Evolutionary conservation across 371 early-diverging fungal species (phyloP), one percentile per base, ranked within the genome.

Genomic region (Capillidium heterosporum): DNA sequence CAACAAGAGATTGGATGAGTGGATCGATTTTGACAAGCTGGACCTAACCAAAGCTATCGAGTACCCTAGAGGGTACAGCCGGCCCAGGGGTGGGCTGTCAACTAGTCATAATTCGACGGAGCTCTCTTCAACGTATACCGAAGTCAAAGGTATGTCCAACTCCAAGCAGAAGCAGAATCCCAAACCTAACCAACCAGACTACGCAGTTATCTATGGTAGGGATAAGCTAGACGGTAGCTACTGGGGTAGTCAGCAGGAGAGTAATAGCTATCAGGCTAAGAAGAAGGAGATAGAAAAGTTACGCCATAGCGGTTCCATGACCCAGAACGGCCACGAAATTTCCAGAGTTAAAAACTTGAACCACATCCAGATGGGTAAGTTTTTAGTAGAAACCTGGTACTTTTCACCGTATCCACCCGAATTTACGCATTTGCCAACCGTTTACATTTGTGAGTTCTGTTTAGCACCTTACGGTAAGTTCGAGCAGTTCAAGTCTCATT

Each of bases 1-100:
- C 70, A 99, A 99, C 76, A 98, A 96, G 67, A 87, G 99, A 44
- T 73, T 99, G 55, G 99, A 99, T 72, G 95, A 95, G 67, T 99
- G 99, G 99, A 88, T 99, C 0, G 49, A 77, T 0, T 75, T 77
- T n/a, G 64, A 71, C 0, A 68, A 82, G 21, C 65, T 95, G 19
- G 81, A 89, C 48, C 67, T 95, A 24, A 65, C 71, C 24, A 71
- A 80, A 53, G 78, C 76, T 1, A 76, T 91, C 28, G 81, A 87
- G 58, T 84, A 81, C 51, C 89, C 91, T 0, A 85, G 81, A 68
- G 69, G 72, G 51, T 80, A 78, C 58, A 79, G 80, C 58, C 56
- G 49, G 19, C 47, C 60, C 39, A 52, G 64, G 64, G 57, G 57
- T 57, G 8, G 60, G 58, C 39, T 62, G 24, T 56, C 42, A 67